Conservation (phyloP, 176 grass and related monocot genomes). For the Aegilops bicornis region DNA sequence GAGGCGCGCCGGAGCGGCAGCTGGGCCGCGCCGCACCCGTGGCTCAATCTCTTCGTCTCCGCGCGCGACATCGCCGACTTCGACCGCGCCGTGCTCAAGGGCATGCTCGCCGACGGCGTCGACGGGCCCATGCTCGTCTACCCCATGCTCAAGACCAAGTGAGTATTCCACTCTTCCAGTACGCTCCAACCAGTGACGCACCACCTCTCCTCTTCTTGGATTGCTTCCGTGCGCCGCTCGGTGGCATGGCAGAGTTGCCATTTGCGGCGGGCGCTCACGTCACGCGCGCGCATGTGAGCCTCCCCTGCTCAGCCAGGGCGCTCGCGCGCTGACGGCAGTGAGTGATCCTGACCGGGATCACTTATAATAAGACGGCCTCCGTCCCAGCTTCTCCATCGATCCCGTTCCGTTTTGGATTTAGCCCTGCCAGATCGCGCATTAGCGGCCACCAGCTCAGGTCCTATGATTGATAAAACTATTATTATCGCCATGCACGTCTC, state of each 20-base stretch:
- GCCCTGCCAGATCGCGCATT: constrained; percentile 1
- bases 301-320: neutral
- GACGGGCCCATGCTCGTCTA: constrained; percentile 95
- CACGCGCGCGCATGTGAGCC: neutral
- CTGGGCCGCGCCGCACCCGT: constrained; percentile 87
- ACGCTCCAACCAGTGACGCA: no score
- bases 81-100: constrained; percentile 56
- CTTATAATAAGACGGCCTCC: neutral
- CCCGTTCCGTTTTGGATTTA: constrained; percentile 38
- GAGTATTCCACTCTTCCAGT: no score
- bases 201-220: no score
- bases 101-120: constrained; percentile 68
- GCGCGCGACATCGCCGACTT: constrained; percentile 60
- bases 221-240: neutral
- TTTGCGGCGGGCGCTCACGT: neutral
- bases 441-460: constrained; percentile 26
- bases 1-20: constrained; percentile 79
- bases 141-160: constrained; percentile 84
- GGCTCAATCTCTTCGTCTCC: constrained; percentile 91
- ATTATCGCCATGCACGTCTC: neutral
- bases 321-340: constrained; percentile 15
- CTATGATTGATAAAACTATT: constrained; percentile 32
- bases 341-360: neutral
- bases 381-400: neutral
- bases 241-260: constrained; percentile 20